These are phyloP conservation scores for Escallonia herrerae DNA, from an alignment of 129 eudicot species.

Conservation along the genomic window DNA sequence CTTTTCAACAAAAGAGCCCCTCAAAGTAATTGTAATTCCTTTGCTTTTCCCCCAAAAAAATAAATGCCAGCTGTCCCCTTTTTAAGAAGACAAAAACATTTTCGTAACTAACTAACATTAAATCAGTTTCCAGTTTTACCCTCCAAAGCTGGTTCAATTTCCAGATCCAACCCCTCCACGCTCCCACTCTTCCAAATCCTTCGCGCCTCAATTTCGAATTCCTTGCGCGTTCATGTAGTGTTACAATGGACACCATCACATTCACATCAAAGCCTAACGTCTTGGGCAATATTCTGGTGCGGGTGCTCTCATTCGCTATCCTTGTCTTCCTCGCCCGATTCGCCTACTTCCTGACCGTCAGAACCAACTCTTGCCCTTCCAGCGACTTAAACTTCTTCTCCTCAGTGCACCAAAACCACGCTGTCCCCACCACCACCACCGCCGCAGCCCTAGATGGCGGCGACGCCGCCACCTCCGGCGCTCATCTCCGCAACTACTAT, in stretches of 20 bases:
- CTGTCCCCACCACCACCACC: background rate
- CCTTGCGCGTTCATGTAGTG: background rate
- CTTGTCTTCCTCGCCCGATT: constrained; percentile 38
- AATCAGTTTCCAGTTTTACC: background rate
- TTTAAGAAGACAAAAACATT: no score
- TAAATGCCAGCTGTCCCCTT: no score
- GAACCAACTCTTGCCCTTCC: constrained; percentile 25
- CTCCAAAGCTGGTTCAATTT: background rate
- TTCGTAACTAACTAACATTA: no score
- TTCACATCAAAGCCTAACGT: constrained; percentile 19
- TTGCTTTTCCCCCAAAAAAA: no score
- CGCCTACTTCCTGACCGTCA: constrained; percentile 41
- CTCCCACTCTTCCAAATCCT: background rate
- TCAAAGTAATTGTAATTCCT: no score
- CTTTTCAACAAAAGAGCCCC: no score
- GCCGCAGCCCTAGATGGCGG: background rate
- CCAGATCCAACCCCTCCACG: background rate
- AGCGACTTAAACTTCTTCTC: constrained; percentile 22
- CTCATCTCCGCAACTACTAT: constrained; percentile 26
- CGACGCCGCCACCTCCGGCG: constrained; percentile 6
- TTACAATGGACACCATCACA: constrained; percentile 19
- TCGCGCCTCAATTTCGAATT: background rate
- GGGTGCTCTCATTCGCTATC: constrained; percentile 33
- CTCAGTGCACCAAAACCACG: background rate
- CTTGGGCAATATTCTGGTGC: constrained; percentile 29